Evolutionary conservation across 2,329 filamentous ascomycete species (phyloP), one percentile per base, ranked within the genome.

Genomic region (Mycosphaerelloides madeirae): DNA sequence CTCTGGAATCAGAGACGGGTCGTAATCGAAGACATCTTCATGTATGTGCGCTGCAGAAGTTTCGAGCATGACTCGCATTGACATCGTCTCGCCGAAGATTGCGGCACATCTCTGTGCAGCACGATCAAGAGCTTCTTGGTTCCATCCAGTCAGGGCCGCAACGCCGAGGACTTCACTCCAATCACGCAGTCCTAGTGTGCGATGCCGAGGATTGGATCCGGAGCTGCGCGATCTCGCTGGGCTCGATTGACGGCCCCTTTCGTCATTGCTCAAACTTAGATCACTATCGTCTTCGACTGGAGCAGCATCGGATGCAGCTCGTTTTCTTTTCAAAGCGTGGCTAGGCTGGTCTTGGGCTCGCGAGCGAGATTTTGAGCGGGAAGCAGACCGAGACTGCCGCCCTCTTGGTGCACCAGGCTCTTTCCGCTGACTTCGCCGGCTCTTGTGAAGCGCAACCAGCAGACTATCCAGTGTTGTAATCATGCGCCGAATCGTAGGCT

Each of bases 91-190:
- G 0, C 76, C 77, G 56, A 96, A 95, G 0, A 95, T 69, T 35
- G 78, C 71, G 2, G 84, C 79, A 58, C 90, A 97, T 38, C 91
- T 78, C 58, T 81, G 74, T 2, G 84, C 78, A 0, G 88, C 78
- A 22, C 86, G 78, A 41, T 81, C 77, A 11, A 96, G 67, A 1
- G 81, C 84, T 1, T 70, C 65, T 0, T 73, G 65, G 1, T 84
- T 71, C 66, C 89, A 90, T 0, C 85, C 87, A 2, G 78, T 78
- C 38, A 94, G 68, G 0, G 86, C 77, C 2, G 91, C 91, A 1
- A 88, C 75, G 0, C 86, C 86, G 20, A 96, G 68, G 1, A 96
- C 78, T 54, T 95, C 87, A 54, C 81, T 85, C 91, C 91, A 97
- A 67, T 94, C 85, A 16, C 85, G 77, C 11, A 80, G 68, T 12